These are phyloP conservation scores for Nicotiana attenuata DNA, from an alignment of 257 asterid species.

Conservation along the genomic window DNA sequence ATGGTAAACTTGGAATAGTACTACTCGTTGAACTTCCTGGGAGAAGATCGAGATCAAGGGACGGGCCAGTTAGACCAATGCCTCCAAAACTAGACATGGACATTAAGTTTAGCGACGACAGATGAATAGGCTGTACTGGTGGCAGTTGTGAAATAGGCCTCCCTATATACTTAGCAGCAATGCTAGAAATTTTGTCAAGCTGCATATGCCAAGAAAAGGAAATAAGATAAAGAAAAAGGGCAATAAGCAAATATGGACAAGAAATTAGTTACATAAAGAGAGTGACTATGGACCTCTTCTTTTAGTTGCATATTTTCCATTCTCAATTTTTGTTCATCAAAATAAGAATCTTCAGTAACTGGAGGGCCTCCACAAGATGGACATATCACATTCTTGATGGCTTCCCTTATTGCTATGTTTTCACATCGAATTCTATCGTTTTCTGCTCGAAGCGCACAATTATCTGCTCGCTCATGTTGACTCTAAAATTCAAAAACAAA, in stretches of 20 bases:
- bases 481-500: conserved; percentile 39
- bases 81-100: conserved; percentile 69
- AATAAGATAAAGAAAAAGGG: neutral
- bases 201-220: conserved; percentile 13
- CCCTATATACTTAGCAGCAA: conserved; percentile 92
- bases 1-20: conserved; percentile 21
- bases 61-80: conserved; percentile 54
- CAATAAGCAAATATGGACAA: neutral
- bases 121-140: conserved; percentile 75
- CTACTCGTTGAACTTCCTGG: conserved; percentile 44
- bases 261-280: neutral
- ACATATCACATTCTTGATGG: conserved; percentile 72
- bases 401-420: conserved; percentile 78
- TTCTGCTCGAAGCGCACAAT: conserved; percentile 57
- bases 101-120: conserved; percentile 61
- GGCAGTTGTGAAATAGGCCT: conserved; percentile 92
- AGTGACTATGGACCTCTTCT: conserved; percentile 49
- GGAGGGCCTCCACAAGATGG: conserved; percentile 93
- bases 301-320: conserved; percentile 74
- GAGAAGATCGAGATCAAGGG: conserved; percentile 82
- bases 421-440: conserved; percentile 81
- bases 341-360: conserved; percentile 59
- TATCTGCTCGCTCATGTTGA: conserved; percentile 81
- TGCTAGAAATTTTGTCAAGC: conserved; percentile 88
- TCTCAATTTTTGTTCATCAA: conserved; percentile 70